Evolutionary conservation across 140 eudicot species (phyloP), one percentile per base, ranked within the genome.

Genomic region (Anethum foeniculum): DNA sequence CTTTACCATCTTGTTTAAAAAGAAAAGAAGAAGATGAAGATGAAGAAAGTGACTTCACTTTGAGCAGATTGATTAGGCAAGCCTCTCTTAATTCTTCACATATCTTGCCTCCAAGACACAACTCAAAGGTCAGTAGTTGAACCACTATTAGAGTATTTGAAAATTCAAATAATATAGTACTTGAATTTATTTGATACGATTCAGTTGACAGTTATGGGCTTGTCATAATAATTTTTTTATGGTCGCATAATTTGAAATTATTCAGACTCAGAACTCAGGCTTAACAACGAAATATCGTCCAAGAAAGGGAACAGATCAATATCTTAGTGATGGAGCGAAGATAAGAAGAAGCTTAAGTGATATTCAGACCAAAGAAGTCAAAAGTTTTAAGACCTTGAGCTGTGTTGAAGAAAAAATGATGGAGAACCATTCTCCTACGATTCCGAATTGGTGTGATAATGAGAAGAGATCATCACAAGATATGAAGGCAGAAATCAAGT

Each of bases 21-120:
- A 30, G 11, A 71, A 79, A 73, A 73, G 85, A 65, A 25, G 82
- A 79, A 23, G 75, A 78, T 5, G 81, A 79, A 48, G 97, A 90
- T 77, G 90, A 86, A 36, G 96, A 91, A 80, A 89, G 85, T 51
- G 96, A 91, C 64, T 91, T 91, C 79, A 81, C 80, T 48, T 86
- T 90, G 96, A 92, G 96, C 25, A 90, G 90, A 74, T 82, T 92
- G 89, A 90, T 88, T 69, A 80, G 96, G 87, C 93, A 90, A 89
- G 96, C 97, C 7, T 92, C 98, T 25, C 79, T 94, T 9, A 87
- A 84, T 38, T 84, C 87, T 54, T 86, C 94, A 19, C 54, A 77
- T 10, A 73, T 74, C 71, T 75, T 85, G 73, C 80, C 90, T 75
- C 90, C 96, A 25, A 88, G 69, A 80, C 85, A 51, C 72, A 74